phyloP scores from a whole-genome alignment of 306 rosid genomes.

The Dicorynia guianensis region DNA sequence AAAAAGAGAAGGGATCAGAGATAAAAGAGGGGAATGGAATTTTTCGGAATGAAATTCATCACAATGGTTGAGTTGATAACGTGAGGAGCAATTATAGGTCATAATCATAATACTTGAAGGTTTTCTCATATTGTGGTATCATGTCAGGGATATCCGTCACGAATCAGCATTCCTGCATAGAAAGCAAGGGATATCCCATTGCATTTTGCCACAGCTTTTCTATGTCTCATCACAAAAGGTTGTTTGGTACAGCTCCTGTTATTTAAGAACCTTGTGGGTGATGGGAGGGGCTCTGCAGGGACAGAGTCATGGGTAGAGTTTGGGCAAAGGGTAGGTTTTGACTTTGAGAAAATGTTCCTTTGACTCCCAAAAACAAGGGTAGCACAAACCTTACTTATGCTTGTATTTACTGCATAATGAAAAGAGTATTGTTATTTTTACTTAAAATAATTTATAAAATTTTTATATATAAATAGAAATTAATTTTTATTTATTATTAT shows the following conservation, averaged over 20 bases:
- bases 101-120: neutral
- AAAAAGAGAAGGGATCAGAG: too few species aligned
- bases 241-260: too few species aligned
- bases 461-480: too few species aligned
- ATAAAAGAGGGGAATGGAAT: too few species aligned
- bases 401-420: too few species aligned
- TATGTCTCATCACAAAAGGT: neutral
- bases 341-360: conserved; percentile 12
- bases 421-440: too few species aligned
- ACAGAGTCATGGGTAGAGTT: conserved; percentile 41
- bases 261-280: neutral
- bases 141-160: conserved; percentile 8
- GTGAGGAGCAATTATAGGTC: conserved; percentile 31
- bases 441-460: too few species aligned
- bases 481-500: too few species aligned
- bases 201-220: neutral
- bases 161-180: neutral
- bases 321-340: conserved; percentile 17
- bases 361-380: conserved; percentile 1
- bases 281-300: neutral
- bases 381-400: too few species aligned
- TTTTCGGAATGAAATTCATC: conserved; percentile 37
- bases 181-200: conserved; percentile 16
- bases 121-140: neutral
- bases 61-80: conserved; percentile 22